These are phyloP conservation scores for Chalaropsis thielavioides DNA, from an alignment of 2,329 filamentous ascomycete species.

Conservation along the genomic window DNA sequence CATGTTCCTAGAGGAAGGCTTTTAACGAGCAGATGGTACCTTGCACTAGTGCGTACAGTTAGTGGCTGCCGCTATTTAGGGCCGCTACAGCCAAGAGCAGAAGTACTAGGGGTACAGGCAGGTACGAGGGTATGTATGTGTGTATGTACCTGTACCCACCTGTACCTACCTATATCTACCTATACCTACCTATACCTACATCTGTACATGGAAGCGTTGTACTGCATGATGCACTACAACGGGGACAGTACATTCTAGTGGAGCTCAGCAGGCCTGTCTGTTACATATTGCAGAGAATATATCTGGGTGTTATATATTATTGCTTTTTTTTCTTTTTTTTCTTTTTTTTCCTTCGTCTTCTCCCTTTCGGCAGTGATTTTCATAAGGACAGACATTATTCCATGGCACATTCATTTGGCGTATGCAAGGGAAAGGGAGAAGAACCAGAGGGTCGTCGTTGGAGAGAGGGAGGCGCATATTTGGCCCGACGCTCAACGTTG, in stretches of 20 bases:
- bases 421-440: background rate
- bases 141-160: background rate
- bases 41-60: background rate
- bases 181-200: background rate
- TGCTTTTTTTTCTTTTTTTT: background rate
- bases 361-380: background rate
- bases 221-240: slow-evolving; percentile 2
- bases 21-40: background rate
- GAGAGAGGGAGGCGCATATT: background rate
- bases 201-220: background rate
- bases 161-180: too few species aligned
- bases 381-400: background rate
- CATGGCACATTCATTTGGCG: background rate
- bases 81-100: too few species aligned
- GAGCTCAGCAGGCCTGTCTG: background rate
- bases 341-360: background rate
- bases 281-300: background rate
- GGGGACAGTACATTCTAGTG: background rate
- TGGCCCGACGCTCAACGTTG: background rate
- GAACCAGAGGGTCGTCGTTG: background rate
- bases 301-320: background rate
- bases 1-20: background rate
- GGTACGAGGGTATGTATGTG: background rate
- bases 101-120: background rate
- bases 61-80: too few species aligned